phyloP scores from a whole-genome alignment of 352 stramenopile genomes.

The Phytophthora rubi region DNA sequence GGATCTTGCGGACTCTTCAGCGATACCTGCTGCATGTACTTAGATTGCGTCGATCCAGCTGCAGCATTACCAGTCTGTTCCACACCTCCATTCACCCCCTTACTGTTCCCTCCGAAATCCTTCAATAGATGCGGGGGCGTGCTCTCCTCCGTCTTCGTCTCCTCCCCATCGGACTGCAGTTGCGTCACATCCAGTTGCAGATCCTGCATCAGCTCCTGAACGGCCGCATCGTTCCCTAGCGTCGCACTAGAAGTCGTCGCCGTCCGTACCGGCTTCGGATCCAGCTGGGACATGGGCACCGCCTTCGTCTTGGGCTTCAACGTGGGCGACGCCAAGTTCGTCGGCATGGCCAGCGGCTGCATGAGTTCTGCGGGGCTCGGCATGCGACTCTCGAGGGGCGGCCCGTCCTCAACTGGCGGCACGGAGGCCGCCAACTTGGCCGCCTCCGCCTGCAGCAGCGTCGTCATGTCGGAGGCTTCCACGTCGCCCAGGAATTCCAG shows the following conservation, averaged over 20 bases:
- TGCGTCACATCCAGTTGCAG: slow-evolving; percentile 52
- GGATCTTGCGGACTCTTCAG: slow-evolving; percentile 35
- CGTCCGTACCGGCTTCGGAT: slow-evolving; percentile 23
- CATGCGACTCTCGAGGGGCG: slow-evolving; percentile 6
- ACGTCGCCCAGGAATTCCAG: slow-evolving; percentile 69
- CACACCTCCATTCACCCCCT: neutral
- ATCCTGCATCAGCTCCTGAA: slow-evolving; percentile 60
- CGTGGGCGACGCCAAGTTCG: slow-evolving; percentile 29
- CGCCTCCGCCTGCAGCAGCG: slow-evolving; percentile 52
- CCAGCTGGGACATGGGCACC: slow-evolving; percentile 24
- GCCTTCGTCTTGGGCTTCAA: slow-evolving; percentile 20
- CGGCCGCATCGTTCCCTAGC: slow-evolving; percentile 46
- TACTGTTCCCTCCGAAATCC: slow-evolving; percentile 8
- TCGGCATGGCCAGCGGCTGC: slow-evolving; percentile 45
- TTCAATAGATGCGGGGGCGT: slow-evolving; percentile 45
- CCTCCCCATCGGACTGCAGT: slow-evolving; percentile 32
- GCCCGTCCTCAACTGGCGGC: slow-evolving; percentile 1
- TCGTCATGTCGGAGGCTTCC: slow-evolving; percentile 57
- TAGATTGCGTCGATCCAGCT: slow-evolving; percentile 14
- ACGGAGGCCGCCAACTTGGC: slow-evolving; percentile 3
- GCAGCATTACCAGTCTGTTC: neutral
- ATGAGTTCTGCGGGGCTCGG: slow-evolving; percentile 20
- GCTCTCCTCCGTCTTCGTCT: slow-evolving; percentile 65
- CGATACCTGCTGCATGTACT: slow-evolving; percentile 32
- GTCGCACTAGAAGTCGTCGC: slow-evolving; percentile 18